Base-by-base conservation (phyloP, 306 rosid genomes). In the Oemleria cerasiformis region DNA sequence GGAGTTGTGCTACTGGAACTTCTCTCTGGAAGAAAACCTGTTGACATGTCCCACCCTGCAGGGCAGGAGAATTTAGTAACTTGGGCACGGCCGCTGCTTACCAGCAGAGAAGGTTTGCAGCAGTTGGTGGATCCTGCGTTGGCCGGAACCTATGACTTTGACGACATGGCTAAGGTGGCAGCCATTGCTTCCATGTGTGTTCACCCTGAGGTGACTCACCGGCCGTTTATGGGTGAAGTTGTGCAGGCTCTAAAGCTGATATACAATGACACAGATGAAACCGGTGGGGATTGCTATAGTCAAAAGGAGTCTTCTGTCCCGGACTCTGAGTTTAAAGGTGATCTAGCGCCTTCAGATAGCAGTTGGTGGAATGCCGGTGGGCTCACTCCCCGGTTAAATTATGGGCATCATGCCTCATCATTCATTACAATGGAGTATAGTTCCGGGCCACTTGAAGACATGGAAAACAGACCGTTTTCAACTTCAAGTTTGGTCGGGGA, bases 161-260 rank as follows among this genome's bases (percentile, higher is more conserved):
- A 93, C 15, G 89, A 93, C 86, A 89, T 93, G 94, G 94, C 96
- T 38, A 93, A 88, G 76, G 86, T 93, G 85, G 97, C 97, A 67
- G 90, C 96, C 67, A 88, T 93, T 73, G 98, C 97, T 82, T 93
- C 94, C 54, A 84, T 86, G 96, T 93, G 98, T n/a, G 98, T 91
- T 36, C 88, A 87, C 71, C 83, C 80, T 0, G 98, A 93, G 79
- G 98, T 91, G 81, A 77, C 86, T 70, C 85, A 80, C 54, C 84
- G 98, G 77, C 98, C 98, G 68, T 93, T 91, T 49, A 93, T 93
- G 98, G 98, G 98, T 66, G 98, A 93, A 81, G 98, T 93, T 47
- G 98, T 93, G 81, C 98, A 93, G 82, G 98, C 98, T 70, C 87
- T 93, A 39, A 93, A 93, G 85, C 88, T 87, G 65, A 87, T 93